phyloP scores from a whole-genome alignment of 1,284 basidiomycete species.

The Sparassis latifolia region DNA sequence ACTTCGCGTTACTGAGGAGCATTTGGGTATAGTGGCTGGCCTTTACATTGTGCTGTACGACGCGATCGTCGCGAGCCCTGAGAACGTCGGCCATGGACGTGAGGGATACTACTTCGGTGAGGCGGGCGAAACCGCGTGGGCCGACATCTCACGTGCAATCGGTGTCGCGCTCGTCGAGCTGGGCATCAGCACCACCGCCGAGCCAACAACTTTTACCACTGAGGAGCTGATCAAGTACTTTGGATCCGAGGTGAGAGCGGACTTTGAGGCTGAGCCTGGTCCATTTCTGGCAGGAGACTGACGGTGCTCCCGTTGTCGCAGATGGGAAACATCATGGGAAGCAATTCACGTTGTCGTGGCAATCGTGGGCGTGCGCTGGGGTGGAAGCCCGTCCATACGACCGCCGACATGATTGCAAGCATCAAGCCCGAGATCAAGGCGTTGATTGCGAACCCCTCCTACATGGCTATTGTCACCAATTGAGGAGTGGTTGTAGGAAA shows the following conservation, averaged over 20 bases:
- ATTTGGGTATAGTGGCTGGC: slow-evolving; percentile 8
- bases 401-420: slow-evolving; percentile 27
- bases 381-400: slow-evolving; percentile 28
- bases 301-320: neutral
- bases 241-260: slow-evolving; percentile 11
- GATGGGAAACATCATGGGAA: slow-evolving; percentile 25
- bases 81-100: slow-evolving; percentile 28
- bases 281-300: neutral
- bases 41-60: slow-evolving; percentile 16
- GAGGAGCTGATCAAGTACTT: slow-evolving; percentile 25
- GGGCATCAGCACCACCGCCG: slow-evolving; percentile 16
- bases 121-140: slow-evolving; percentile 34
- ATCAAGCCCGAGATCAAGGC: slow-evolving; percentile 14
- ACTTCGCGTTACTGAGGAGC: neutral
- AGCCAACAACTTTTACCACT: slow-evolving; percentile 23
- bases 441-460: slow-evolving; percentile 7
- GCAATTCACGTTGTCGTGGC: slow-evolving; percentile 34
- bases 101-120: slow-evolving; percentile 42
- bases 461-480: slow-evolving; percentile 11
- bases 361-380: slow-evolving; percentile 35
- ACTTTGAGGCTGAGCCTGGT: neutral
- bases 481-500: slow-evolving; percentile 11
- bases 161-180: slow-evolving; percentile 25
- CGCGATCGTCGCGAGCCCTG: slow-evolving; percentile 2
- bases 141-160: slow-evolving; percentile 30